These are phyloP conservation scores for Petunia secreta DNA, from an alignment of 257 asterid genomes.

Conservation along the genomic window DNA sequence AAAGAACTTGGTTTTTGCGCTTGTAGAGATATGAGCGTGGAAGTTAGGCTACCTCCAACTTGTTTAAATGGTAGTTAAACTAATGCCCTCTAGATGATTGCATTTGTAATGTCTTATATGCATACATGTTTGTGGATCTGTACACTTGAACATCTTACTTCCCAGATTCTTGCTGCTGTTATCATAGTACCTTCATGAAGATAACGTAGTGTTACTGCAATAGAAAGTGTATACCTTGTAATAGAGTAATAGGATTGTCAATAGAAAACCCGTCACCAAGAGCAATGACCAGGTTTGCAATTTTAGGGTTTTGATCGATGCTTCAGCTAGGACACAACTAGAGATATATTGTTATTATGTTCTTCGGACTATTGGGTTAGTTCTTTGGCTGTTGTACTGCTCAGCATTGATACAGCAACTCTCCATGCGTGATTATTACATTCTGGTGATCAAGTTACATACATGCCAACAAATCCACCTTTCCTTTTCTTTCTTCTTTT, in stretches of 20 bases:
- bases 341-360: not conserved
- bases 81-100: not conserved
- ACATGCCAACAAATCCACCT: not conserved
- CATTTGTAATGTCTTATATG: not conserved
- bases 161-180: conserved; percentile 20
- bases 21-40: conserved; percentile 11
- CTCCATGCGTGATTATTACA: not conserved
- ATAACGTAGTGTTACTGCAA: not conserved
- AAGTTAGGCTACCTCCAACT: not conserved
- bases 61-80: conserved; percentile 21
- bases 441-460: conserved; percentile 14
- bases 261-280: conserved; percentile 13
- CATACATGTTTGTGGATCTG: not conserved
- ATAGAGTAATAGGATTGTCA: not conserved
- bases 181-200: conserved; percentile 4
- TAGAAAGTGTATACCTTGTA: not conserved
- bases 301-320: conserved; percentile 7
- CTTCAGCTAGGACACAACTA: not conserved
- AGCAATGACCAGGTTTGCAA: not conserved
- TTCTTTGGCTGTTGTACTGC: conserved; percentile 3
- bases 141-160: conserved; percentile 4
- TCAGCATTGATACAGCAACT: not conserved
- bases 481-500: not conserved
- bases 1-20: not conserved
- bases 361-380: not conserved